Evolutionary conservation across 1,139 yeast species (phyloP).

Genomic region (Chernovozyma aurita): DNA sequence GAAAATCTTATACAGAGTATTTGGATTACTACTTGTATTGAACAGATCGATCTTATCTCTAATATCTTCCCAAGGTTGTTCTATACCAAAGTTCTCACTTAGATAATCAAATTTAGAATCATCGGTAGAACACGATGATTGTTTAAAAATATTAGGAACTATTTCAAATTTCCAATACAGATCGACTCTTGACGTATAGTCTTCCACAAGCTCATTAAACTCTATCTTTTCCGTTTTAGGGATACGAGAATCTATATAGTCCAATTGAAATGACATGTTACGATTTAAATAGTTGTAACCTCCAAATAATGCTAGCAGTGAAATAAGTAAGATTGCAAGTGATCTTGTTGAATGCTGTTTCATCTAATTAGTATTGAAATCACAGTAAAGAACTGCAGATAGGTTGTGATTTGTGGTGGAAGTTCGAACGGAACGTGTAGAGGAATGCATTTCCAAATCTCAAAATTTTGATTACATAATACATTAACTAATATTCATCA

Average conservation of each 20-base stretch:
- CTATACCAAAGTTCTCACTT: slow-evolving; percentile 35
- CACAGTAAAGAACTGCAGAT: neutral
- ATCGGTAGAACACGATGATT: slow-evolving; percentile 33
- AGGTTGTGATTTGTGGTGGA: too few relatives aligned
- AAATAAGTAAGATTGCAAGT: neutral
- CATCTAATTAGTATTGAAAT: neutral
- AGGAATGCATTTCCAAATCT: too few relatives aligned
- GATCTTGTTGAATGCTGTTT: neutral
- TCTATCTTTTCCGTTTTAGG: neutral
- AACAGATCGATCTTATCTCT: slow-evolving; percentile 21
- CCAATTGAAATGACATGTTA: slow-evolving; percentile 1
- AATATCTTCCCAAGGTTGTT: slow-evolving; percentile 30
- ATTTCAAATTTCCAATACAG: slow-evolving; percentile 34
- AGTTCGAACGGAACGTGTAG: too few relatives aligned
- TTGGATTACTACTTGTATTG: slow-evolving; percentile 19
- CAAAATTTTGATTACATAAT: too few relatives aligned
- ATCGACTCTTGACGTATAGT: neutral
- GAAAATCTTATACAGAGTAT: slow-evolving; percentile 33
- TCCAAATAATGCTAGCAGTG: neutral
- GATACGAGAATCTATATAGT: slow-evolving; percentile 1
- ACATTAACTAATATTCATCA: too few relatives aligned
- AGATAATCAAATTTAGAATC: slow-evolving; percentile 35
- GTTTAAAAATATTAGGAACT: slow-evolving; percentile 36
- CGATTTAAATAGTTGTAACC: neutral
- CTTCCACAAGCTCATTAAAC: neutral